Conservation (phyloP, 306 rosid species). For the Rosa multiflora region DNA sequence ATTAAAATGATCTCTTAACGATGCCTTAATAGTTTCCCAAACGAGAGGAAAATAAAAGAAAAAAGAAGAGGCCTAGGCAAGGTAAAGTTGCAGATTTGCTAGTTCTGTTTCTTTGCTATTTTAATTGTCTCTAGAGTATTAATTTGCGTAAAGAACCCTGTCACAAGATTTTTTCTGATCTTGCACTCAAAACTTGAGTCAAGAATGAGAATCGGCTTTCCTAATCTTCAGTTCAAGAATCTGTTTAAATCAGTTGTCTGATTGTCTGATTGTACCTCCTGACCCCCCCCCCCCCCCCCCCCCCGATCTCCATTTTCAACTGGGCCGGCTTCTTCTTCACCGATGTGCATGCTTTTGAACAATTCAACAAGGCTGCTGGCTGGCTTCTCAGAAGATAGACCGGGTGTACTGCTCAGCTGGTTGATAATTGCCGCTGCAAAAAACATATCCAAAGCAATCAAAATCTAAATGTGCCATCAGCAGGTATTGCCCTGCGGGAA, state of each 20-base stretch:
- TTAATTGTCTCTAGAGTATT: not conserved
- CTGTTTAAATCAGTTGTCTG: constrained; percentile 11
- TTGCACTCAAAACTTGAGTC: not conserved
- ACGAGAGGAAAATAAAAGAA: not conserved
- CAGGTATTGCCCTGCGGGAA: too few species aligned
- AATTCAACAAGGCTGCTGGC: constrained; percentile 68
- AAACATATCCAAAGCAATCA: constrained; percentile 21
- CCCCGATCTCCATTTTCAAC: constrained; percentile 69
- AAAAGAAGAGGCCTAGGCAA: not conserved
- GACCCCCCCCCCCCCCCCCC: not conserved
- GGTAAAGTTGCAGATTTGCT: not conserved
- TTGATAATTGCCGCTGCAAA: constrained; percentile 59
- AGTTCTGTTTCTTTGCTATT: not conserved
- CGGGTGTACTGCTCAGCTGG: constrained; percentile 68
- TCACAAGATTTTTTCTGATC: not conserved
- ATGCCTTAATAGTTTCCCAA: not conserved
- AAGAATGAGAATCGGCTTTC: constrained; percentile 4
- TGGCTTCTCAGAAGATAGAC: constrained; percentile 50
- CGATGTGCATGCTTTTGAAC: constrained; percentile 73
- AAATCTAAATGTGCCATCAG: constrained; percentile 13
- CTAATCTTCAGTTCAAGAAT: constrained; percentile 4
- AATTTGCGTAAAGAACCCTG: not conserved
- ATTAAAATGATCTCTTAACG: too few species aligned
- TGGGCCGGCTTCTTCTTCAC: constrained; percentile 48
- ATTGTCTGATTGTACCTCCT: constrained; percentile 50